phyloP scores from a whole-genome alignment of 805 yeast genomes.

The Candida ascalaphidarum region DNA sequence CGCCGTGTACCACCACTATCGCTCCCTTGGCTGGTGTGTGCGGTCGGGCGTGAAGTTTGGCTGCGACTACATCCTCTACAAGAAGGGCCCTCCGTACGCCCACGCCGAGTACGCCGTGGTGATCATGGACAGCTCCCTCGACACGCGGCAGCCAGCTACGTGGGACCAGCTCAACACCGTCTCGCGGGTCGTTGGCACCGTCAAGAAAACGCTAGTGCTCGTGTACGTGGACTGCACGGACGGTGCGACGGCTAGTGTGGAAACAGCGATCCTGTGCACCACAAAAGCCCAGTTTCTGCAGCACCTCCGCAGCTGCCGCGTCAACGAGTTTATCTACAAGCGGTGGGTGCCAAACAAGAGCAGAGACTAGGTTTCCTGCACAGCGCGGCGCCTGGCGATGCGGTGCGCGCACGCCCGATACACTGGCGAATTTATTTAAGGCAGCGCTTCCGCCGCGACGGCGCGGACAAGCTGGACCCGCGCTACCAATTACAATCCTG shows the following conservation, averaged over 20 bases:
- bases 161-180: constrained; percentile 53
- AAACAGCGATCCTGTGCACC: constrained; percentile 23
- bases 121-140: constrained; percentile 26
- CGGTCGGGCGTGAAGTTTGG: constrained; percentile 90
- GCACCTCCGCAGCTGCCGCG: no score
- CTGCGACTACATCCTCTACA: constrained; percentile 72
- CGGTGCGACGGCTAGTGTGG: constrained; percentile 11
- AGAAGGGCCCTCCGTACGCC: constrained; percentile 89
- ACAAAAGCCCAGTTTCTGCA: no score
- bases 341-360: constrained; percentile 86
- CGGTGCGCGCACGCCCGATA: not conserved
- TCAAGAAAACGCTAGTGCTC: constrained; percentile 67
- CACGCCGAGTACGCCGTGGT: constrained; percentile 84
- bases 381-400: no score
- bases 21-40: constrained; percentile 92
- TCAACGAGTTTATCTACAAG: constrained; percentile 61
- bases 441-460: not conserved
- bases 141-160: constrained; percentile 40
- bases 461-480: not conserved
- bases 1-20: constrained; percentile 75
- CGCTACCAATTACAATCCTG: not conserved
- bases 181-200: constrained; percentile 80
- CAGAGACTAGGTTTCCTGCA: constrained; percentile 51
- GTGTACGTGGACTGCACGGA: constrained; percentile 55
- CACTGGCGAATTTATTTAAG: not conserved